Evolutionary conservation across 2,329 filamentous ascomycete genomes (phyloP), one percentile per base, ranked within the genome.

Genomic region (Nakataea oryzae): DNA sequence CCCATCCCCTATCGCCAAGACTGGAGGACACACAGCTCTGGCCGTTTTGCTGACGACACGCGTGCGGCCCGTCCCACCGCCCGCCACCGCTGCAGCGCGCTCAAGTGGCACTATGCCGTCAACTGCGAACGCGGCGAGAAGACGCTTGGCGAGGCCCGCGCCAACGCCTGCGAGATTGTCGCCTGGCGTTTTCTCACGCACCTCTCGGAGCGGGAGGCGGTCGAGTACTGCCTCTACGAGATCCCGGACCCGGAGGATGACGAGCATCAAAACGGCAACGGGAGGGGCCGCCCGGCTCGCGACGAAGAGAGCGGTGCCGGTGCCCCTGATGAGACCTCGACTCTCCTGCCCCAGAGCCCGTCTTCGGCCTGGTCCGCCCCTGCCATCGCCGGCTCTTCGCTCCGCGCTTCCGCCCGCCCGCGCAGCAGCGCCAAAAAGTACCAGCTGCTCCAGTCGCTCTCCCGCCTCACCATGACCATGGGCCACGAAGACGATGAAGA

Each of bases 151-250:
- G 83, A 88, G 63, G 83, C 88, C 17, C 81, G 89, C 61, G 88
- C 87, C 26, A 84, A 85, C 69, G 89, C 88, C 30, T 93, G 89
- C 70, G 90, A 93, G 75, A 89, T 91, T 64, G 88, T 91, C 17
- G 90, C 90, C 50, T 92, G 89, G 87, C 83, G 89, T 54, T 91
- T 91, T 67, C 77, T 93, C 47, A 85, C 85, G 21, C 85, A 85
- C 62, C 76, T 92, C 34, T 87, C 86, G 1, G 88, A 91, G 70
- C 78, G 85, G 28, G 89, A 93, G 68, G 86, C 86, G 11, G 86
- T 93, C 29, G 85, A 91, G 62, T 90, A 81, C 68, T 88, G 90
- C 62, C 81, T 92, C 41, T 87, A 87, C 66, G 89, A 93, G 71
- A 83, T 93, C 57, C 86, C 87, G 2, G 70, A 71, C 26, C 64